Base-by-base conservation (phyloP, 345 rosid species). In the Linum trigynum region DNA sequence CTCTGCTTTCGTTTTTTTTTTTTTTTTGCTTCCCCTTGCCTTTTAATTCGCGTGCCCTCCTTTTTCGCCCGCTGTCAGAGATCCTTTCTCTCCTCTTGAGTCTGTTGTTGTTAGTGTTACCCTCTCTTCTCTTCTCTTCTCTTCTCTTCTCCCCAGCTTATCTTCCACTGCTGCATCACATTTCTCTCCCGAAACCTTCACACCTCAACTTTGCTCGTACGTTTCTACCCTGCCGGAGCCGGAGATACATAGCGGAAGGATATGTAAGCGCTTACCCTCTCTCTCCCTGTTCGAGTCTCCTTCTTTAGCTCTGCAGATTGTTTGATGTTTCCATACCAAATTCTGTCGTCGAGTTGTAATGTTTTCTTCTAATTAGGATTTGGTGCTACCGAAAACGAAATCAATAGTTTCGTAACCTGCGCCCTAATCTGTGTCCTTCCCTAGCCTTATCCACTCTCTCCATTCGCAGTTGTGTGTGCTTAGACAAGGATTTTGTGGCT, bases 31-130 rank as follows among this genome's bases (percentile, higher is more conserved):
- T 14, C 2, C 23, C 62, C 41, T 5, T 7, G 10, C 65, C 57
- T 51, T 55, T 11, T 39, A 58, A 38, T 75, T 74, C 72, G 84
- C 82, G 76, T 83, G 82, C 74, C 66, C 62, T 35, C 57, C 35
- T 68, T 59, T 72, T 43, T 39, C 56, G 51, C 65, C 56, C 65
- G 8, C 57, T 75, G 81, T 77, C 81, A 70, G 77, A 70, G 77
- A 69, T 68, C 38, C 60, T 61, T 51, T 65, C 16, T 65, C 9
- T 1, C 61, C 40, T 40, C 12, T 23, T 53, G 48, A 62, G 32
- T 59, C 40, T 64, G n/a, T 11, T 63, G 2, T 56, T 62, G 55
- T 57, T 45, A 38, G 15, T 53, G 38, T 37, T 63, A 12, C 38
- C 16, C 37, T 40, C 36, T 8, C 0, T 41, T 4, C n/a, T 11